Base-by-base conservation (phyloP, 169 alveolate genomes). In the Blepharisma undulans region DNA sequence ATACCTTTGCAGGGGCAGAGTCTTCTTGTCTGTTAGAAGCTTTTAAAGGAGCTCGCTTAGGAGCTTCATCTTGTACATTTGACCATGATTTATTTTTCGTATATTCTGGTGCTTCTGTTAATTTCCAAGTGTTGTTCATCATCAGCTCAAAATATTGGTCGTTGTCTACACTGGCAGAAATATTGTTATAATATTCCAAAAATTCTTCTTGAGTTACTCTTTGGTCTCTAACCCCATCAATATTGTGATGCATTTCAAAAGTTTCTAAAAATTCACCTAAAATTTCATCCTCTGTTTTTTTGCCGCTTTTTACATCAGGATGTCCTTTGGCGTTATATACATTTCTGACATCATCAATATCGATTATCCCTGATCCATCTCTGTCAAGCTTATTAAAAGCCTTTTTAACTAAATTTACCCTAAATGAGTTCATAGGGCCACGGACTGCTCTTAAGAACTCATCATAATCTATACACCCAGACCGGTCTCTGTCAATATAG, bases 251-350 rank as follows among this genome's bases (percentile, higher is more conserved):
- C 22, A 92, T 90, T 95, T 95, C 97, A 81, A 95, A 95, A 16
- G 97, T 95, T 80, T 95, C 97, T 48, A 95, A 84, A 90, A 95
- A 95, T 80, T 96, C 97, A 8, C 93, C 89, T 18, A 94, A 90
- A 25, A 96, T 86, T 84, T 96, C 97, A 18, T 96, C 97, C 88
- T 93, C 97, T n/a, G 95, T 93, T 84, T 90, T 94, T 59, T 81
- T 93, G 30, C 97, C 98, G 36, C 87, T 87, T 92, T 90, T 92
- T 14, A 95, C 97, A 88, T 95, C 97, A 30, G 97, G 97, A 86
- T 96, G 98, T 82, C 92, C 91, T 30, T 92, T 88, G 21, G 97
- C 95, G 78, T 93, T 90, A 59, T 92, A 96, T 29, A 90, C 80
- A 16, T 80, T 34, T 80, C 93, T 90, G 22, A 95, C 92, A 27